Conservation (phyloP, 106 monocot species). For the Dioscorea alata region DNA sequence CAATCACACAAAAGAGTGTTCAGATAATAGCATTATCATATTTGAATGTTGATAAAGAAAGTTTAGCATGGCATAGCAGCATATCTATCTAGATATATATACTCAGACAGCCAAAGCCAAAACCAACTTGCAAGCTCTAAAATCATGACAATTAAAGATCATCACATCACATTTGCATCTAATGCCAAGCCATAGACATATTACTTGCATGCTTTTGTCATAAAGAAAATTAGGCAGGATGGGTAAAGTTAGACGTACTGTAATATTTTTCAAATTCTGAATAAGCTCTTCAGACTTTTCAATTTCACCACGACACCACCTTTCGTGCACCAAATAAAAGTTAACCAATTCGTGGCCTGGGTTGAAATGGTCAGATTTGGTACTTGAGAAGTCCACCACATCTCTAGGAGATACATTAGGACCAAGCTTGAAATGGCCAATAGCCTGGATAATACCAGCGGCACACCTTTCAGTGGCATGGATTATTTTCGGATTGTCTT, state of each 20-base stretch:
- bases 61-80: too few relatives aligned
- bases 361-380: slow-evolving; percentile 27
- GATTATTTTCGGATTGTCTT: slow-evolving; percentile 67
- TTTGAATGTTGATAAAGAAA: too few relatives aligned
- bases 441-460: slow-evolving; percentile 82
- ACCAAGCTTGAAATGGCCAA: slow-evolving; percentile 81
- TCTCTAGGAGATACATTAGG: slow-evolving; percentile 69
- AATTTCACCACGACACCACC: slow-evolving; percentile 67
- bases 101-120: too few relatives aligned
- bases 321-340: slow-evolving; percentile 71
- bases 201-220: background rate
- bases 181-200: too few relatives aligned
- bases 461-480: slow-evolving; percentile 88
- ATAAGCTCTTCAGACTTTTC: slow-evolving; percentile 42
- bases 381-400: slow-evolving; percentile 27
- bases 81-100: too few relatives aligned
- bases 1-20: slow-evolving; percentile 11
- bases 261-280: slow-evolving; percentile 43
- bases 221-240: background rate
- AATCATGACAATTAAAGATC: too few relatives aligned
- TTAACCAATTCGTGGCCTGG: slow-evolving; percentile 59
- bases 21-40: too few relatives aligned
- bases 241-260: slow-evolving; percentile 35
- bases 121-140: too few relatives aligned
- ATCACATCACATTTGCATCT: too few relatives aligned